phyloP scores from a whole-genome alignment of 768 basidiomycete genomes.

The Amanita jacksonii region DNA sequence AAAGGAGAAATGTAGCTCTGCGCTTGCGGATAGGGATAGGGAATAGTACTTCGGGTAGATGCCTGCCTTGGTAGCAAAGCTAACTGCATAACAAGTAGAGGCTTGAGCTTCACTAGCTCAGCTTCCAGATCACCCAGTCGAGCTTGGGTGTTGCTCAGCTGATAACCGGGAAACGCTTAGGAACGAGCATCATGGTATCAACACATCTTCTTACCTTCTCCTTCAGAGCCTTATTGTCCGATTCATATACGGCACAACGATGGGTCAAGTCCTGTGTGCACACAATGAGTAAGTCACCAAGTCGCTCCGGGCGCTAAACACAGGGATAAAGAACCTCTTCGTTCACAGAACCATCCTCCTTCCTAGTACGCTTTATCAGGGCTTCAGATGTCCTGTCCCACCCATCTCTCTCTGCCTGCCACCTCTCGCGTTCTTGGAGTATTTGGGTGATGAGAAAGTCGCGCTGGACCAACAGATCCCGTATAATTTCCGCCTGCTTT shows the following conservation, averaged over 20 bases:
- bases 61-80: slow-evolving; percentile 16
- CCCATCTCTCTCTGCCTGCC: slow-evolving; percentile 51
- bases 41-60: background rate
- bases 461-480: slow-evolving; percentile 44
- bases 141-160: slow-evolving; percentile 52
- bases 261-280: slow-evolving; percentile 44
- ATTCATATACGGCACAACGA: slow-evolving; percentile 37
- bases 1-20: slow-evolving; percentile 3
- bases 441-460: slow-evolving; percentile 43
- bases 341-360: slow-evolving; percentile 21
- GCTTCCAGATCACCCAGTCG: slow-evolving; percentile 49
- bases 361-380: slow-evolving; percentile 41
- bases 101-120: slow-evolving; percentile 57
- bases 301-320: too few species aligned
- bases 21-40: slow-evolving; percentile 5
- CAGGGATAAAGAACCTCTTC: slow-evolving; percentile 36
- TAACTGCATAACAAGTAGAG: slow-evolving; percentile 60
- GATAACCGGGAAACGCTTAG: slow-evolving; percentile 4
- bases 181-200: background rate
- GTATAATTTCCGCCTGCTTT: slow-evolving; percentile 55
- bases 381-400: slow-evolving; percentile 66
- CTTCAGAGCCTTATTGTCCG: slow-evolving; percentile 53
- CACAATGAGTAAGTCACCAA: slow-evolving; percentile 2
- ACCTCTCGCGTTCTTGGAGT: slow-evolving; percentile 50
- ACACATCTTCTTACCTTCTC: slow-evolving; percentile 39